Evolutionary conservation across 2,329 filamentous ascomycete genomes (phyloP).

Genomic region (Scedosporium dehoogii): DNA sequence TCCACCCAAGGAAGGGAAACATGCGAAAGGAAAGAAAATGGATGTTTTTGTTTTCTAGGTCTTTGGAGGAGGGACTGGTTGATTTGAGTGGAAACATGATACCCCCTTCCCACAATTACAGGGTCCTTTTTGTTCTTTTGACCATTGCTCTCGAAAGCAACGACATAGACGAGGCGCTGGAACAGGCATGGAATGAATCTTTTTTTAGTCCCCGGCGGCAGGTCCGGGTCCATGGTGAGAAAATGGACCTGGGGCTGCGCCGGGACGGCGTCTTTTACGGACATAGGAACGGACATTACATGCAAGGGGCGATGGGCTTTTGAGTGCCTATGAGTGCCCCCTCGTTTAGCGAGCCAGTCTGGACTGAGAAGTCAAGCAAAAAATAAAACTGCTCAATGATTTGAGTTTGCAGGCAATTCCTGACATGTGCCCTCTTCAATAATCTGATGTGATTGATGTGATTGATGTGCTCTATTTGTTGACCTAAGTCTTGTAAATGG

Average conservation of each 20-base stretch:
- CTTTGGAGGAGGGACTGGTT: neutral
- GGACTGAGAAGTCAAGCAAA: constrained; percentile 10
- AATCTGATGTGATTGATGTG: neutral
- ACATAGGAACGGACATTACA: neutral
- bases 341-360: constrained; percentile 3
- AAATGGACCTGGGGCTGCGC: neutral
- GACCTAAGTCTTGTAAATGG: no score
- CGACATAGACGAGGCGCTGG: constrained; percentile 4
- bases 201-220: neutral
- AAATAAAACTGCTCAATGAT: constrained; percentile 4
- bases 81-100: constrained; percentile 4
- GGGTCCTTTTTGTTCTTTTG: constrained; percentile 5
- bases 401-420: neutral
- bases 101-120: constrained; percentile 3
- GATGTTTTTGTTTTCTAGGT: constrained; percentile 3
- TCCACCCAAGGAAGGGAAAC: constrained; percentile 1
- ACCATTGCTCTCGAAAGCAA: constrained; percentile 6
- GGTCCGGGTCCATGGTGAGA: constrained; percentile 1
- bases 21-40: neutral
- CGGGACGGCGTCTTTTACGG: neutral
- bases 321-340: neutral
- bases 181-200: constrained; percentile 4
- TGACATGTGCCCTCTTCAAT: neutral
- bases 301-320: neutral
- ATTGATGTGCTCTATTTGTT: neutral